Base-by-base conservation (phyloP, 2,329 filamentous ascomycete genomes). In the Uncinocarpus reesii region DNA sequence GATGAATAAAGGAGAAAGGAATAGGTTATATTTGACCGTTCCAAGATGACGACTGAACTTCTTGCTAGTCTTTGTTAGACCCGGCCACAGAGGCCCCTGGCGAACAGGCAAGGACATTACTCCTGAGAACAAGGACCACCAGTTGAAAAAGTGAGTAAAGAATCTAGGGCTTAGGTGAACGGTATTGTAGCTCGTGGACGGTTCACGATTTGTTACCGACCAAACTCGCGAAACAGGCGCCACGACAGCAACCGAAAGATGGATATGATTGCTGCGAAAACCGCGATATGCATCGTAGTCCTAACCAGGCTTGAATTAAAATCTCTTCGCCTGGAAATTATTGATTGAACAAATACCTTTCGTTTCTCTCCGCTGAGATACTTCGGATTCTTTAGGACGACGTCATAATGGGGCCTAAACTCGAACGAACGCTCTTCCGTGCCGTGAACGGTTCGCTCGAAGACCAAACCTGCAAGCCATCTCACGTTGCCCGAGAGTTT, bases 91-190 rank as follows among this genome's bases (percentile, higher is more conserved):
- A 40, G 78, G 77, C 13, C 92, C 92, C 69, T 98, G 93, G 0
- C 92, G 86, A 49, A 98, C 84, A 8, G 92, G 93, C 23, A 98
- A 74, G 8, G 90, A 93, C 81, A 96, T 88, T 7, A 90, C 84
- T 1, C 90, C 89, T 7, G 88, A 88, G 66, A 98, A 98, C 56
- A 96, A 80, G 0, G 85, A 90, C 88, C 89, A 96, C 92, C 92
- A 98, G 49, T 82, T 81, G 69, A 89, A 96, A 72, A 98, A 98
- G 63, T 98, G 92, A 0, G 90, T 95, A 64, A 98, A 98, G 71
- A 98, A 95, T 7, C 89, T 82, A 4, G 92, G 92, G 1, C 86
- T 92, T 24, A 98, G 76, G 65, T 98, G 93, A 1, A 96, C 84
- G 0, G 90, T 88, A 62, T 98, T 98, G 71, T 98, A 98, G 62